Percentiles rank a stretch among this genome's conserved stretches.
Conservation (phyloP, 345 rosid genomes). For the Eucalyptus victrix region DNA sequence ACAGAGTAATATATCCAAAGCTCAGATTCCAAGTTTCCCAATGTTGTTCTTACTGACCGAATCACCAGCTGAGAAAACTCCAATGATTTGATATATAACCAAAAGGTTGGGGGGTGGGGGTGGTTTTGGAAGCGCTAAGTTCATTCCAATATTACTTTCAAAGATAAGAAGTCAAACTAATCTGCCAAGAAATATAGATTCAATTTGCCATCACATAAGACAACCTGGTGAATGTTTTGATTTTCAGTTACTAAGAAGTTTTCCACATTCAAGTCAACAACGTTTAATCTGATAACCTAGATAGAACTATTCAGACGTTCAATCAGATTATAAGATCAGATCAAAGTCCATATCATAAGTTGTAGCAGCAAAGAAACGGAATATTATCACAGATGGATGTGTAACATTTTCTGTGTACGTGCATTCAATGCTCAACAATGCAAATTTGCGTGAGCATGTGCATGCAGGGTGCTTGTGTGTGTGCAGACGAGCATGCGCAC, state of each 20-base stretch:
- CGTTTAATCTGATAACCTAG: background rate
- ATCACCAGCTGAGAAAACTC: background rate
- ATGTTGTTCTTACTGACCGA: background rate
- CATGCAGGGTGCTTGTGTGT: background rate
- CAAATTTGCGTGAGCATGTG: background rate
- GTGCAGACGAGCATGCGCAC: accelerated
- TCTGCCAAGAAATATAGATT: background rate
- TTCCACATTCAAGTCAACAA: background rate
- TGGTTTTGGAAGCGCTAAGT: background rate
- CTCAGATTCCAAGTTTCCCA: background rate
- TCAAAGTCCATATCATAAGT: background rate
- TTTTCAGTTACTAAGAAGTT: background rate
- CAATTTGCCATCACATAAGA: background rate
- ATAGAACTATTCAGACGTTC: background rate
- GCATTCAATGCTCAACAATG: background rate
- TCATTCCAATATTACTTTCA: background rate
- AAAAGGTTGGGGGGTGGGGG: background rate
- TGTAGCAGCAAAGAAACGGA: background rate
- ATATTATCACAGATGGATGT: background rate
- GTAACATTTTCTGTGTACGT: background rate
- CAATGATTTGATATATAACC: background rate
- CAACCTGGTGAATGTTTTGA: background rate
- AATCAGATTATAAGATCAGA: background rate
- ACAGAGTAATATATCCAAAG: background rate
- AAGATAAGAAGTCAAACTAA: background rate